Base-by-base conservation (phyloP, 176 grass and related monocot genomes). In the Rhynchospora breviuscula region DNA sequence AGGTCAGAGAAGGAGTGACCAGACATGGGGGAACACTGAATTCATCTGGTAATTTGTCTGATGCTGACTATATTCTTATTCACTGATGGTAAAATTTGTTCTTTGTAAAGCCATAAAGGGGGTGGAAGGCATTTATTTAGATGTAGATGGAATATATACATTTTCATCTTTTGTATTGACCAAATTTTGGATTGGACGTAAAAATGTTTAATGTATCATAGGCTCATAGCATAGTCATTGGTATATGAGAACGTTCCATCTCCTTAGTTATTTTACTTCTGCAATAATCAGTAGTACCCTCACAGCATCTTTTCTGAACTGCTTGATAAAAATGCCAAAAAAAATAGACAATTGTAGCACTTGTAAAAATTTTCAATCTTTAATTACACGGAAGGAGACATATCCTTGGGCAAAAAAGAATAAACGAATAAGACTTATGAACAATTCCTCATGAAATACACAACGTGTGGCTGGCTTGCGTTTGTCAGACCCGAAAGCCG, bases 1-100 rank as follows among this genome's bases (percentile, higher is more conserved):
- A 95, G 73, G 96, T 95, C 63, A 91, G 96, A 89, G 93, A 99
- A 78, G 89, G 80, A 11, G 6, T 95, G 78, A 88, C 67, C 52
- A 53, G 59, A 67, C 85, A 91, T 19, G 80, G 63, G 15, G 59
- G 67, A 13, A 82, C 79, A 6, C 83, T 80, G 0, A 79, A 64
- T 80, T 86, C 82, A 1, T 63, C 88, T 51, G 10, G n/a, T 44
- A 53, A 47, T 11, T 29, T 86, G 51, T 87, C 86, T 22, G 87
- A 82, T 8, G 88, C 80, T 83, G 91, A 82, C 25, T 92, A 93
- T 56, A 71, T 95, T 87, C 75, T 93, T 67, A 89, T 95, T 44
- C 75, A 87, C 19, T 95, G 67, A 90, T 63, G 31, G 72, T 76
- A 52, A 14, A 26, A 29, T 76, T 52, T 4, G 46, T 31, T 31